A percentile compares a stretch with the other conserved stretches of the same genome.
phyloP scores from a whole-genome alignment of 1,284 basidiomycete genomes.

The Lignosus rhinocerotis region DNA sequence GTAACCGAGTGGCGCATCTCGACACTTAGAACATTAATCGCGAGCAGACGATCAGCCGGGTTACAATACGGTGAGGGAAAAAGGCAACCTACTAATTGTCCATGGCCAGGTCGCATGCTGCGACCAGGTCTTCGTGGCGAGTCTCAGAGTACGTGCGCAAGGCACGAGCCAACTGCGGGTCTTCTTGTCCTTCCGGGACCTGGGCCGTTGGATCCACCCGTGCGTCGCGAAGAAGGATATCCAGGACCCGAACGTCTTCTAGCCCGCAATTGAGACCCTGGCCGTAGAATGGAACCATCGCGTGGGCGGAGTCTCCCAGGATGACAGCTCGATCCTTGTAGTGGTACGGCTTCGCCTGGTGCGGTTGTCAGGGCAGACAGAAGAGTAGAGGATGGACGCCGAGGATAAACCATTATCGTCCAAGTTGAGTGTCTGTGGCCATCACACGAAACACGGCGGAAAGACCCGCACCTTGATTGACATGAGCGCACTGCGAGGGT shows the following conservation, averaged over 20 bases:
- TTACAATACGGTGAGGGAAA: slow-evolving; percentile 4
- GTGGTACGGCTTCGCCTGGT: slow-evolving; percentile 83
- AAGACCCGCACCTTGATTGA: slow-evolving; percentile 77
- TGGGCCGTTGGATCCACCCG: slow-evolving; percentile 49
- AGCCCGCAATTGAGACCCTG: slow-evolving; percentile 98
- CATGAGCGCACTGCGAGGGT: slow-evolving; percentile 88
- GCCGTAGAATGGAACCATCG: slow-evolving; percentile 98
- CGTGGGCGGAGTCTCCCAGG: slow-evolving; percentile 93
- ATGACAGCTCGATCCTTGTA: slow-evolving; percentile 88
- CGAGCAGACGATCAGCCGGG: background rate
- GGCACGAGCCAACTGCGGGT: slow-evolving; percentile 63
- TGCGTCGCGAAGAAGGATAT: slow-evolving; percentile 72
- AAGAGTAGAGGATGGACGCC: slow-evolving; percentile 6
- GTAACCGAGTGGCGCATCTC: slow-evolving; percentile 96
- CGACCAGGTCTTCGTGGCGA: slow-evolving; percentile 85
- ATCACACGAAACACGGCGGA: slow-evolving; percentile 15
- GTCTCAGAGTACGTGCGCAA: slow-evolving; percentile 78
- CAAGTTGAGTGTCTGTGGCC: background rate
- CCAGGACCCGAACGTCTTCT: slow-evolving; percentile 93
- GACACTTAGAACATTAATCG: slow-evolving; percentile 48
- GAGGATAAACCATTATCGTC: slow-evolving; percentile 5
- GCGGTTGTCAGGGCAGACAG: slow-evolving; percentile 14
- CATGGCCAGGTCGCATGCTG: slow-evolving; percentile 91
- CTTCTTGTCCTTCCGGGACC: slow-evolving; percentile 40
- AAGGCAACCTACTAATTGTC: slow-evolving; percentile 85